Evolutionary conservation across 2,329 filamentous ascomycete genomes (phyloP).

Genomic region (Epichloe scottii): DNA sequence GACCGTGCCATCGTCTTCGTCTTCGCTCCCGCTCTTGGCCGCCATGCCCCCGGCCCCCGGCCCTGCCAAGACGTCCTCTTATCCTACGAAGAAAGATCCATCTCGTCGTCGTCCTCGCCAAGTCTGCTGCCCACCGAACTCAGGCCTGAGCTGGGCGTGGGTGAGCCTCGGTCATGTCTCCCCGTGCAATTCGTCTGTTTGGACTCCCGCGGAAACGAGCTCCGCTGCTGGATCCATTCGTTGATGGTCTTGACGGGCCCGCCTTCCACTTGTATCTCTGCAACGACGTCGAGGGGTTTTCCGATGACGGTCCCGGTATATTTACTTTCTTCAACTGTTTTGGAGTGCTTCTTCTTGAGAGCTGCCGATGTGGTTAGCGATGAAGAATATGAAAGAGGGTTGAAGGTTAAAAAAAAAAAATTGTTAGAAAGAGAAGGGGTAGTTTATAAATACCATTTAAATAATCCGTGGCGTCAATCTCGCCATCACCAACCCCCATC

Average conservation of each 20-base stretch:
- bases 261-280: constrained; percentile 66
- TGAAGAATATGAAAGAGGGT: neutral
- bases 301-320: constrained; percentile 79
- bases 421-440: neutral
- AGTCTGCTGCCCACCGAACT: constrained; percentile 32
- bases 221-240: constrained; percentile 24
- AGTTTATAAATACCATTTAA: constrained; percentile 43
- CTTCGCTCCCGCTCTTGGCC: neutral
- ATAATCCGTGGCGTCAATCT: constrained; percentile 55
- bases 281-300: constrained; percentile 50
- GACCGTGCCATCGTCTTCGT: neutral
- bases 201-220: constrained; percentile 6
- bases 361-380: constrained; percentile 28
- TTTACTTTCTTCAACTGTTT: constrained; percentile 74
- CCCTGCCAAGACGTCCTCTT: neutral
- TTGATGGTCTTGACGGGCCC: constrained; percentile 32
- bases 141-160: constrained; percentile 41
- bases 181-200: constrained; percentile 7
- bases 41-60: neutral
- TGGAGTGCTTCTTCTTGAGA: constrained; percentile 86
- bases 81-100: constrained; percentile 29
- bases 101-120: constrained; percentile 35
- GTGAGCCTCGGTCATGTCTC: constrained; percentile 18
- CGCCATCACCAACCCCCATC: constrained; percentile 60
- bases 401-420: neutral